A percentile compares a stretch with the other conserved stretches of the same genome.
These are phyloP conservation scores for Syzygium jambos DNA, from an alignment of 345 rosid genomes.

Conservation along the genomic window DNA sequence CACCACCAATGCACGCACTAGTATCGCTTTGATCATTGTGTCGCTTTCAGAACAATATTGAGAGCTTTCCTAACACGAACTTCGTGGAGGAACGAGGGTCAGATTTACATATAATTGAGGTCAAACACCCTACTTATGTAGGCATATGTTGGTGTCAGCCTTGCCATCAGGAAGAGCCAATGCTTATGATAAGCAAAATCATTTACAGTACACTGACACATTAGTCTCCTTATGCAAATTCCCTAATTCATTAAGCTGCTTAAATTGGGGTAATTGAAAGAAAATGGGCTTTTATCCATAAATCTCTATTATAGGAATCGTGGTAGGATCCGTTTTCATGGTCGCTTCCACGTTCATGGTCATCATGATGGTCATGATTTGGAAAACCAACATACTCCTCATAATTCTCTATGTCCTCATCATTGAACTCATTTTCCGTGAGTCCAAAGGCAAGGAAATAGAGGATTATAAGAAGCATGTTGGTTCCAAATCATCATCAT, in stretches of 20 bases:
- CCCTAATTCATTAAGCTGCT: background rate
- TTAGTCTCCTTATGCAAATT: background rate
- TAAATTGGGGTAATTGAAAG: background rate
- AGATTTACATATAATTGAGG: constrained; percentile 18
- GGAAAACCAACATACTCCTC: constrained; percentile 16
- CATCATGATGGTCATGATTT: constrained; percentile 24
- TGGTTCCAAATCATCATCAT: constrained; percentile 30
- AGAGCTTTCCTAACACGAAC: constrained; percentile 1
- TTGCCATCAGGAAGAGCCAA: constrained; percentile 19
- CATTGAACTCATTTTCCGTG: constrained; percentile 2
- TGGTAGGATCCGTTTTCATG: constrained; percentile 13
- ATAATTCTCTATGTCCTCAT: constrained; percentile 4
- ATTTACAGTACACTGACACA: background rate
- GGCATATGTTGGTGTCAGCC: constrained; percentile 17
- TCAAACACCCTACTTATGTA: constrained; percentile 21
- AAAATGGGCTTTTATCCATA: background rate
- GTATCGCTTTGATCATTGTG: background rate
- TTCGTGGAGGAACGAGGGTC: constrained; percentile 6
- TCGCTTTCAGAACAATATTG: background rate
- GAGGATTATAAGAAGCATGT: constrained; percentile 2
- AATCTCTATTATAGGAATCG: constrained; percentile 11
- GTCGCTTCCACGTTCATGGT: constrained; percentile 6
- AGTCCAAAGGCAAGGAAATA: background rate
- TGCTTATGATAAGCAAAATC: constrained; percentile 14
- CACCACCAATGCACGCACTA: background rate